phyloP scores from a whole-genome alignment of 805 yeast genomes.

The Hemisphaericaspora nanyangensis region DNA sequence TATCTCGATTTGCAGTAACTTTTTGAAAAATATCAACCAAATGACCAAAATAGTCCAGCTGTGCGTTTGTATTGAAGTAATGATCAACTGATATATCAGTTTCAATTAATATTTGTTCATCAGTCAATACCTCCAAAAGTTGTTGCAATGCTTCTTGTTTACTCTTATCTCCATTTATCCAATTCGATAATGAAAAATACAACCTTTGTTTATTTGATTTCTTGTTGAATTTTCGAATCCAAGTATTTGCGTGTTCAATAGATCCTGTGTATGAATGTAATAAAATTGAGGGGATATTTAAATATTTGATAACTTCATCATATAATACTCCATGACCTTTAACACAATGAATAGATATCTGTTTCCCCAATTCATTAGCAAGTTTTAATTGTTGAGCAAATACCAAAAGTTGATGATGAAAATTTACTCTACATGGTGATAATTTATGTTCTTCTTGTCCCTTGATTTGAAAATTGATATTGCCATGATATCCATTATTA shows the following conservation, averaged over 20 bases:
- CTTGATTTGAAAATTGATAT: constrained; percentile 12
- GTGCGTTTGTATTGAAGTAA: constrained; percentile 7
- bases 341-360: constrained; percentile 82
- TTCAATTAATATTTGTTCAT: constrained; percentile 29
- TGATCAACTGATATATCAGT: constrained; percentile 34
- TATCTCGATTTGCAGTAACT: constrained; percentile 6
- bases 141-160: constrained; percentile 18
- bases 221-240: constrained; percentile 33
- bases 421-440: constrained; percentile 47
- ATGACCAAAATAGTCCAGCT: constrained; percentile 17
- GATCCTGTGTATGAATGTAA: constrained; percentile 90
- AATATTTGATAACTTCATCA: constrained; percentile 32
- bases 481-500: constrained; percentile 49
- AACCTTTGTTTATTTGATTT: constrained; percentile 21
- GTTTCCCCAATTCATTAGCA: constrained; percentile 46
- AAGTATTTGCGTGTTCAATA: constrained; percentile 54
- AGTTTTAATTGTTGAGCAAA: constrained; percentile 49
- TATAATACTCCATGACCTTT: constrained; percentile 65
- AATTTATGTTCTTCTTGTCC: constrained; percentile 18
- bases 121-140: constrained; percentile 15
- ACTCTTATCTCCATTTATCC: constrained; percentile 41
- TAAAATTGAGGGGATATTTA: constrained; percentile 42
- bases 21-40: constrained; percentile 18
- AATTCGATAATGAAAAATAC: constrained; percentile 51
- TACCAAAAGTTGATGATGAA: constrained; percentile 63